Evolutionary conservation across 2,329 filamentous ascomycete genomes (phyloP), one percentile per base, ranked within the genome.

Genomic region (Paraconiothyrium sp.): DNA sequence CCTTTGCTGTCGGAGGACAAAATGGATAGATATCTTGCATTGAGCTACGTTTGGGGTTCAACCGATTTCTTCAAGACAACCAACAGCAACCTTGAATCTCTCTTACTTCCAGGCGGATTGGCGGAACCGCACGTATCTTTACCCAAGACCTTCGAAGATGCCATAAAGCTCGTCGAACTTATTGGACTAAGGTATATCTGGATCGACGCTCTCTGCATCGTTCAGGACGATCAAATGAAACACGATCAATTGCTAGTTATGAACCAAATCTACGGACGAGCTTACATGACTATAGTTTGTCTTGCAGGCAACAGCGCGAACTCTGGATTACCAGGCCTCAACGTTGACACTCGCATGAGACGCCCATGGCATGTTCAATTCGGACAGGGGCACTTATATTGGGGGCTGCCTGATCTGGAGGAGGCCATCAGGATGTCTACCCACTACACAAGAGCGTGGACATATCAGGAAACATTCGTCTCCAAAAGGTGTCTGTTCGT

Each of bases 171-270:
- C 24, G 35, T 50, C 1, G 22, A 41, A 7, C 44, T 30, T 52
- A 24, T 52, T 6, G 39, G 48, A 9, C 47, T 27, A 14, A 41
- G 24, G 20, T 58, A 58, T 52, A 11, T 58, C 2, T 58, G 56
- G 56, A 44, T 58, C 10, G 56, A 58, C 22, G 48, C 47, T 34
- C 47, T 58, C 5, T 58, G 56, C 56, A 52, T 58, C 27, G 22
- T 52, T 5, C 56, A 58, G n/a, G 56, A 58, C 32, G 34, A 58
- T 20, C 9, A 46, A 3, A 35, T 51, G 27, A 51, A 51, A 16
- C 48, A 51, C n/a, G 14, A 32, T 57, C 54, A 57, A 35, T 20
- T 48, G 41, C 24, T 37, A 4, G 20, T 46, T 11, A 57, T 57
- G 54, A n/a, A 57, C 27, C 30, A 34, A 22, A 57, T 57, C n/a